Evolutionary conservation across 768 basidiomycete species (phyloP), one percentile per base, ranked within the genome.

Genomic region (Pulveroboletus sp.): DNA sequence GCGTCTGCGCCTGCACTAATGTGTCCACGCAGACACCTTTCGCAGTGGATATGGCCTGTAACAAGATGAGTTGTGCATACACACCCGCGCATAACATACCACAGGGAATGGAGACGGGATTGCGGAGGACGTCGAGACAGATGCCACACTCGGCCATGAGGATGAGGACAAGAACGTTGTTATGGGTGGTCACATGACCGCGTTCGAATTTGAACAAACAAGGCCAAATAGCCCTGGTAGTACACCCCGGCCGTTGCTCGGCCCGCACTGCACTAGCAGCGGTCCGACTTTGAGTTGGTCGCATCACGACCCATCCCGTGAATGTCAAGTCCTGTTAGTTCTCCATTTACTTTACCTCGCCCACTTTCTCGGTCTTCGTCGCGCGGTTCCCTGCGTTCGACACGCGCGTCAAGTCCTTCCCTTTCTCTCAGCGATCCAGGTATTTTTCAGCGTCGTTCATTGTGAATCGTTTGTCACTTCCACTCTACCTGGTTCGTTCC

Each of bases 11-110:
- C 65, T 40, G 63, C 43, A 41, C 19, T 48, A 40, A 67, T 59
- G 43, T 67, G 53, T 16, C 40, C 70, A n/a, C 72, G 63, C 31
- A 86, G 72, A 53, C 85, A 87, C 38, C 75, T 71, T 45, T 75
- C 71, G 63, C 85, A 86, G 61, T 84, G 85, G 34, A 86, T 69
- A 56, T 87, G 84, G 13, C 85, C 85, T 86, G 25, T 24, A 29
- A 37, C 17, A 35, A 17, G 23, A 35, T 56, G 23, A 63, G 42
- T 21, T 2, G 14, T 31, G 45, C 8, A 6, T n/a, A 25, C 6
- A 47, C 20, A 38, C 45, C 24, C 37, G 37, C 4, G 21, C 6
- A 5, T 25, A 6, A 47, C 79, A 45, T 57, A 86, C 85, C 84
- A 62, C 85, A 87, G 34, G 84, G 83, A 1, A 84, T 57, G 11